A percentile compares a stretch with the other conserved stretches of the same genome.
These are phyloP conservation scores for Salix purpurea DNA, from an alignment of 345 rosid species.

Conservation along the genomic window DNA sequence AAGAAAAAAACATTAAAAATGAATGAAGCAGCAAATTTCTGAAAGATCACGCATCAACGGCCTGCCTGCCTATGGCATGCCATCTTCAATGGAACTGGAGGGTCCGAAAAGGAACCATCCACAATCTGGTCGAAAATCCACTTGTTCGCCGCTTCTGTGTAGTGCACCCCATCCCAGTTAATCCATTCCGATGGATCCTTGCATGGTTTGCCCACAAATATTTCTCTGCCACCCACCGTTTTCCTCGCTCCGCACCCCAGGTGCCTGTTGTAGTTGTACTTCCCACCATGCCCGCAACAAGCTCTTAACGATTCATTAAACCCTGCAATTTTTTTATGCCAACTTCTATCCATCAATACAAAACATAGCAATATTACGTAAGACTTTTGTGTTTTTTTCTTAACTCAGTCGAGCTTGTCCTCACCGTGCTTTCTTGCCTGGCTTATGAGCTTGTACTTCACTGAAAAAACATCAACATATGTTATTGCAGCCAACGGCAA, in stretches of 20 bases:
- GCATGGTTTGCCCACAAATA: conserved; percentile 49
- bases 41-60: neutral
- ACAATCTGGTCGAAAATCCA: conserved; percentile 31
- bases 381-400: too few relatives aligned
- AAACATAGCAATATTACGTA: too few relatives aligned
- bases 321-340: conserved; percentile 25
- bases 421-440: conserved; percentile 51
- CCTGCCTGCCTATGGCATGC: conserved; percentile 32
- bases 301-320: conserved; percentile 51
- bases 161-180: conserved; percentile 55
- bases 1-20: neutral
- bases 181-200: conserved; percentile 35
- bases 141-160: conserved; percentile 44
- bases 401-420: neutral
- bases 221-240: conserved; percentile 40
- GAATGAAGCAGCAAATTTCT: neutral
- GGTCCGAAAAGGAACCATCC: conserved; percentile 36
- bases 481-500: conserved; percentile 52
- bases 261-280: conserved; percentile 49
- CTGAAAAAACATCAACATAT: conserved; percentile 57
- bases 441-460: conserved; percentile 50
- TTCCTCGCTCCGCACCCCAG: conserved; percentile 51
- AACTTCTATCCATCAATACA: too few relatives aligned
- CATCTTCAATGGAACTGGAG: conserved; percentile 34
- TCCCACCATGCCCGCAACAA: conserved; percentile 86